Base-by-base conservation (phyloP, 257 asterid genomes). In the Jacaranda mimosifolia region DNA sequence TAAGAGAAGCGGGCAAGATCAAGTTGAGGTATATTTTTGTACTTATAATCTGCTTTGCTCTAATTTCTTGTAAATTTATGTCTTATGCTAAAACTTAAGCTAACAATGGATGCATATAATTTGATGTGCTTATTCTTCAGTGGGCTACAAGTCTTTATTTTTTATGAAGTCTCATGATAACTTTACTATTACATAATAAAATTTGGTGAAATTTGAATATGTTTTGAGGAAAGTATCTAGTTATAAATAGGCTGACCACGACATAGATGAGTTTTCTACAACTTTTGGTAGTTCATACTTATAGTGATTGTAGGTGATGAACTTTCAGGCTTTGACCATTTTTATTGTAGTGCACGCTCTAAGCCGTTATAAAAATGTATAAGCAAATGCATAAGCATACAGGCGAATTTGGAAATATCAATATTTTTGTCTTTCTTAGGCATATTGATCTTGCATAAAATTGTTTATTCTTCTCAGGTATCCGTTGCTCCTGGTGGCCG, bases 401-500 rank as follows among this genome's bases (percentile, higher is more conserved):
- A 46, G 57, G 62, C 15, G 40, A 53, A 36, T 26, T 75, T 78
- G n/a, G 36, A 15, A 63, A 36, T 19, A 0, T 67, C 7, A 48
- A 7, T 56, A 46, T 51, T 15, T 3, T 42, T 5, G 12, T 72
- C 46, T 70, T 72, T 12, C 55, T 45, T 32, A 48, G 73, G 9
- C 51, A 14, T 46, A 57, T 69, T 42, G 68, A 66, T 82, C 42
- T 35, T 73, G 65, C 57, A 51, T 11, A 39, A 70, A 5, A 10
- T 63, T 49, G 18, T 76, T 67, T 70, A 39, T 57, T 73, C 43
- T 68, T 78, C 52, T 80, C 66, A 96, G 99, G 99, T 93, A 57
- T 93, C 99, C 58, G 97, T 93, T 80, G 82, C 94, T 38, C 98
- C 98, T 74, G 99, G 99, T 72, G 99, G 99, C 51, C 96, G 98